These are phyloP conservation scores for Asterophora parasitica DNA, from an alignment of 768 basidiomycete species.

Conservation along the genomic window DNA sequence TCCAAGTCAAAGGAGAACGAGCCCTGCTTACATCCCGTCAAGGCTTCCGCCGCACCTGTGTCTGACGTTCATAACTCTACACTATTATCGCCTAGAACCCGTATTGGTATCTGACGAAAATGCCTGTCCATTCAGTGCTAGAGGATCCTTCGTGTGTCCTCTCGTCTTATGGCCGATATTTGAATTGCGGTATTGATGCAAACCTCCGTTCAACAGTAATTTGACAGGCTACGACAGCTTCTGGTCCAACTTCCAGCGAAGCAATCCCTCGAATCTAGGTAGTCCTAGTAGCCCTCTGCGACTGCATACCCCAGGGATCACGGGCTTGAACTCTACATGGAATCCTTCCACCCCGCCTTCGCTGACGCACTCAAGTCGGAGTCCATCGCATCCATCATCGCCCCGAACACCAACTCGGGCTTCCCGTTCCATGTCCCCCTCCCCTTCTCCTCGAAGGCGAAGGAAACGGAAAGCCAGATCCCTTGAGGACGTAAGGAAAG, in stretches of 20 bases:
- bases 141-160: neutral
- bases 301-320: neutral
- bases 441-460: neutral
- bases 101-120: constrained; percentile 6
- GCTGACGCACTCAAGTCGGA: neutral
- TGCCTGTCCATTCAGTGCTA: neutral
- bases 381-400: neutral
- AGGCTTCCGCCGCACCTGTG: neutral
- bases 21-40: neutral
- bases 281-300: neutral
- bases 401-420: neutral
- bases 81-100: neutral
- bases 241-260: neutral
- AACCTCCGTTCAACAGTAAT: neutral
- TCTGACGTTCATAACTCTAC: neutral
- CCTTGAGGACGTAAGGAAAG: neutral
- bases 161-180: neutral
- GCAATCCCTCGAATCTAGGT: neutral
- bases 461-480: neutral
- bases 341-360: neutral
- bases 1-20: neutral
- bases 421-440: neutral
- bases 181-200: neutral
- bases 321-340: neutral
- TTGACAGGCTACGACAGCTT: neutral